Evolutionary conservation across 805 yeast genomes (phyloP).

Genomic region (Schizosaccharomyces osmophilus): DNA sequence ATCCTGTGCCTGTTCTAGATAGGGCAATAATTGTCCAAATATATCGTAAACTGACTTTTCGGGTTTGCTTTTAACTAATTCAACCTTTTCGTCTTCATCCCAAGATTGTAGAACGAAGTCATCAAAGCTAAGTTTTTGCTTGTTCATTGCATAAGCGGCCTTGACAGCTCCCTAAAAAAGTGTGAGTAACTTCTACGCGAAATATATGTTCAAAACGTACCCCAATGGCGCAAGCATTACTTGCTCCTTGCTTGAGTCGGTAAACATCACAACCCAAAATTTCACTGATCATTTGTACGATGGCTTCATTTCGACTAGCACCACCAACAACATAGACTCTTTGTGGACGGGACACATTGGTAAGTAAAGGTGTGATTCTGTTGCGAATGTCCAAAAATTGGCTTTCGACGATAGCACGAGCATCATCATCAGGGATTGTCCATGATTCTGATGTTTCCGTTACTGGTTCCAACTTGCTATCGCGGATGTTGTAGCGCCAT

Average conservation of each 20-base stretch:
- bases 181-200: background rate
- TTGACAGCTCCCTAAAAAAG: background rate
- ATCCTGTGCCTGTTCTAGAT: background rate
- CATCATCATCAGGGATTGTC: slow-evolving; percentile 29
- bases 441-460: slow-evolving; percentile 11
- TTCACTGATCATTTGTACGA: slow-evolving; percentile 42
- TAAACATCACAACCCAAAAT: slow-evolving; percentile 55
- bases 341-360: slow-evolving; percentile 27
- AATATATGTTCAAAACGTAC: background rate
- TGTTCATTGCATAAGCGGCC: background rate
- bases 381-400: slow-evolving; percentile 69
- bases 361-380: slow-evolving; percentile 55
- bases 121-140: background rate
- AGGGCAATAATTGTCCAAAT: background rate
- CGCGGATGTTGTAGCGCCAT: slow-evolving; percentile 19
- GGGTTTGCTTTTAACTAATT: background rate
- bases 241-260: slow-evolving; percentile 33
- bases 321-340: slow-evolving; percentile 72
- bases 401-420: slow-evolving; percentile 53
- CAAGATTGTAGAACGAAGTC: background rate
- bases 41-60: background rate
- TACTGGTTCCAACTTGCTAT: slow-evolving; percentile 5
- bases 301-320: slow-evolving; percentile 45
- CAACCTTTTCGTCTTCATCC: background rate
- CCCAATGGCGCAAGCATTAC: slow-evolving; percentile 82